phyloP scores from a whole-genome alignment of 139 green algal genomes.

The Zygnema circumcarinatum region DNA sequence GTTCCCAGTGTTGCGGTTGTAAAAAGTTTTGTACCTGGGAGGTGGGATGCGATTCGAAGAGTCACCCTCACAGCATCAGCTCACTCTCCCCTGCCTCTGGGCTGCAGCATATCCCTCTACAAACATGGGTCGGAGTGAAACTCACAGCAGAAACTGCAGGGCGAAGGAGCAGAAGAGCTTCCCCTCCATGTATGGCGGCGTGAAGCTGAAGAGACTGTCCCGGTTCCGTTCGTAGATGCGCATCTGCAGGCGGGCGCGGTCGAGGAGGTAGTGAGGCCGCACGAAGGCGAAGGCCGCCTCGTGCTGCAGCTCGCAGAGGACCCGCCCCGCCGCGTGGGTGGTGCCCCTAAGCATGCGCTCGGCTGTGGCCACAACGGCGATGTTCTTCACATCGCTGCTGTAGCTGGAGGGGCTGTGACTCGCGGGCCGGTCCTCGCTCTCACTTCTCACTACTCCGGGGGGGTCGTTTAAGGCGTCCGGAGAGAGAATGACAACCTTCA shows the following conservation, averaged over 20 bases:
- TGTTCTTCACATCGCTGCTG: conserved; percentile 21
- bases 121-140: too few relatives aligned
- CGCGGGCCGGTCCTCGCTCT: too few relatives aligned
- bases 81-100: too few relatives aligned
- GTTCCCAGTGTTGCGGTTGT: neutral
- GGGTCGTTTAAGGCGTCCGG: neutral
- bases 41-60: too few relatives aligned
- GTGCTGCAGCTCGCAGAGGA: conserved; percentile 29
- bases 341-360: neutral
- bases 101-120: too few relatives aligned
- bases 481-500: neutral
- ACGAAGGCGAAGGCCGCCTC: neutral
- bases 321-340: neutral
- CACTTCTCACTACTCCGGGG: neutral
- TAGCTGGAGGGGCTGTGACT: neutral
- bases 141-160: conserved; percentile 32
- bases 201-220: neutral
- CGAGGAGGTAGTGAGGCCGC: neutral
- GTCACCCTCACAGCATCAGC: too few relatives aligned
- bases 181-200: conserved; percentile 17
- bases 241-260: neutral
- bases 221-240: conserved; percentile 1
- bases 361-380: conserved; percentile 20
- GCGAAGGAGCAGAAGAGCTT: neutral
- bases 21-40: conserved; percentile 9